These are phyloP conservation scores for Chrysanthemum seticuspe DNA, from an alignment of 129 eudicot species.

Conservation along the genomic window DNA sequence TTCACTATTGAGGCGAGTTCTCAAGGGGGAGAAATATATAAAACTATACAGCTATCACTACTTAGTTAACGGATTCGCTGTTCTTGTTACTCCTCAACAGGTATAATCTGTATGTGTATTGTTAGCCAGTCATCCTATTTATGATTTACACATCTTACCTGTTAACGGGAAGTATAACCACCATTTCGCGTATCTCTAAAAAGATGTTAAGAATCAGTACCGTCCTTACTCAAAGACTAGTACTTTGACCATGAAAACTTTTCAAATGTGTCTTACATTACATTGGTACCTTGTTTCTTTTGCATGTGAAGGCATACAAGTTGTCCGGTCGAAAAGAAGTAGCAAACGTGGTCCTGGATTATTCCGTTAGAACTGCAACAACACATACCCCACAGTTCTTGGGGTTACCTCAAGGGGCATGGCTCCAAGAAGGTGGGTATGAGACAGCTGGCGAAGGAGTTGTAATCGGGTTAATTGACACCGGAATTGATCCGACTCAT, in stretches of 20 bases:
- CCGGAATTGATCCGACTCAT: constrained; percentile 94
- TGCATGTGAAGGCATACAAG: constrained; percentile 61
- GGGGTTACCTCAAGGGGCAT: constrained; percentile 95
- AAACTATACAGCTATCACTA: constrained; percentile 89
- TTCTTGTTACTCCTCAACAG: constrained; percentile 87
- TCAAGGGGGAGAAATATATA: constrained; percentile 77
- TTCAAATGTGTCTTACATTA: neutral
- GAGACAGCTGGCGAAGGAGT: constrained; percentile 89
- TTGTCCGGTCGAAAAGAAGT: constrained; percentile 72
- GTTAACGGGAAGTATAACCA: no score
- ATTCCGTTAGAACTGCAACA: constrained; percentile 81
- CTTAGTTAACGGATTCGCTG: constrained; percentile 94
- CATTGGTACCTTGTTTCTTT: neutral
- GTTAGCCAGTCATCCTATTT: neutral
- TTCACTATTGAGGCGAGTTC: constrained; percentile 63
- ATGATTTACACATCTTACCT: neutral
- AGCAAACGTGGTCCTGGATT: constrained; percentile 80
- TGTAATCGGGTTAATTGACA: constrained; percentile 92
- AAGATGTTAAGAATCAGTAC: no score
- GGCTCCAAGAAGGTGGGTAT: constrained; percentile 87
- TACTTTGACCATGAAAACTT: no score
- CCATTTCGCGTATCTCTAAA: no score
- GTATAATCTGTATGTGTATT: constrained; percentile 32
- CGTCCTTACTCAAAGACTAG: no score
- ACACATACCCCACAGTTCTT: constrained; percentile 94